phyloP scores from a whole-genome alignment of 2,329 filamentous ascomycete species.

The Nemania sp. region DNA sequence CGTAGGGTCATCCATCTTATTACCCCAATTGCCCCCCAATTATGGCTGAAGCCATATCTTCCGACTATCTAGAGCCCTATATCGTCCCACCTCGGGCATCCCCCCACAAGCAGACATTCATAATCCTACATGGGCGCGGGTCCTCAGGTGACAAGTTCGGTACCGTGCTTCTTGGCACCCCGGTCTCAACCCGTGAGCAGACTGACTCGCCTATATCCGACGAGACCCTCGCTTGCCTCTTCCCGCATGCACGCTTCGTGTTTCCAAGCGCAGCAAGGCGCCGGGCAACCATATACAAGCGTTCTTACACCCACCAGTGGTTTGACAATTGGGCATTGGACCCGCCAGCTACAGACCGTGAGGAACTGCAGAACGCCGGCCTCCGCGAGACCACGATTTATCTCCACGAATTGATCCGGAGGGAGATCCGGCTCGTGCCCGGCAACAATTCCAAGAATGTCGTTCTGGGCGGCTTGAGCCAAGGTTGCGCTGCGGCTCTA shows the following conservation, averaged over 20 bases:
- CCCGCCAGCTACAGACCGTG: neutral
- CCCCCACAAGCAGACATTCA: neutral
- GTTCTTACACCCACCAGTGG: neutral
- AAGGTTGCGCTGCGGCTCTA: neutral
- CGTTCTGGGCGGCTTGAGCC: neutral
- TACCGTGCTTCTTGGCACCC: neutral
- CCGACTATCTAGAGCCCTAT: neutral
- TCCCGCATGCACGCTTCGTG: neutral
- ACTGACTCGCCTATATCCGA: neutral
- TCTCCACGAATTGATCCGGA: neutral
- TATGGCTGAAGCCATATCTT: neutral
- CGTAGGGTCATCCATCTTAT: neutral
- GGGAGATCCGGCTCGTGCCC: neutral
- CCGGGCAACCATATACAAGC: neutral
- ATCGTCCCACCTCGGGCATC: neutral
- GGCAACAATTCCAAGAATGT: neutral
- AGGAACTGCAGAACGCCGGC: neutral
- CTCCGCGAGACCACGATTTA: neutral
- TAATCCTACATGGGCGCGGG: neutral
- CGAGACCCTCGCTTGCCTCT: neutral
- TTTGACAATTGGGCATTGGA: neutral
- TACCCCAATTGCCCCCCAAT: neutral
- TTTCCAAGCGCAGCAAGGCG: neutral
- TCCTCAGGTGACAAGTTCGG: neutral
- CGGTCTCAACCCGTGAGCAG: neutral